Percentiles rank a stretch among this genome's conserved stretches.
Evolutionary conservation across 495 filamentous ascomycete species (phyloP).

Genomic region (Ramalina intermedia): DNA sequence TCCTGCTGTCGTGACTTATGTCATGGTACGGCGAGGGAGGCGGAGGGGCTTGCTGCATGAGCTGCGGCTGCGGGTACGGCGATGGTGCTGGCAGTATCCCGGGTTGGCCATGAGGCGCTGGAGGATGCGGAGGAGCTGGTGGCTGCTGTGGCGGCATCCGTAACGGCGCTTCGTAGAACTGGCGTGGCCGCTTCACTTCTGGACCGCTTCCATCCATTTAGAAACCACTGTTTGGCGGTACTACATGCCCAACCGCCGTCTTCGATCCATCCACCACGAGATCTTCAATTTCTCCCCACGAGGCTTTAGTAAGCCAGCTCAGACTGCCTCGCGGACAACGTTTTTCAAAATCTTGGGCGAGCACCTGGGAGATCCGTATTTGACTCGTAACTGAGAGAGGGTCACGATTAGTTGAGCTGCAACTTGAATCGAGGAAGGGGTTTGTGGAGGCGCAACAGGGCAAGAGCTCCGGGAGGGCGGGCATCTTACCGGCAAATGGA

Average conservation of each 20-base stretch:
- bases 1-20: conserved; percentile 9
- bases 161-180: conserved; percentile 13
- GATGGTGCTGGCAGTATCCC: conserved; percentile 10
- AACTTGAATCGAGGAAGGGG: no score
- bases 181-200: conserved; percentile 15
- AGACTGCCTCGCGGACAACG: neutral
- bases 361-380: no score
- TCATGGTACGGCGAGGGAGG: conserved; percentile 15
- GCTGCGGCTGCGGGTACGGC: conserved; percentile 6
- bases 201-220: conserved; percentile 16
- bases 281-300: neutral
- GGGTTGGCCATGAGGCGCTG: conserved; percentile 8
- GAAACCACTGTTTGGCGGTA: neutral
- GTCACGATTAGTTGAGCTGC: no score
- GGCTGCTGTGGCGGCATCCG: conserved; percentile 9
- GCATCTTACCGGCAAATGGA: no score
- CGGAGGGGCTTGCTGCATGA: conserved; percentile 3
- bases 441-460: no score
- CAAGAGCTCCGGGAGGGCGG: no score
- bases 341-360: neutral
- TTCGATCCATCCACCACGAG: conserved; percentile 1
- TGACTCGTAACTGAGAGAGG: no score
- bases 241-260: neutral
- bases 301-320: neutral
- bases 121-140: conserved; percentile 3